These are phyloP conservation scores for Alternaria hordeiaustralica DNA, from an alignment of 2,329 filamentous ascomycete genomes.

Conservation along the genomic window DNA sequence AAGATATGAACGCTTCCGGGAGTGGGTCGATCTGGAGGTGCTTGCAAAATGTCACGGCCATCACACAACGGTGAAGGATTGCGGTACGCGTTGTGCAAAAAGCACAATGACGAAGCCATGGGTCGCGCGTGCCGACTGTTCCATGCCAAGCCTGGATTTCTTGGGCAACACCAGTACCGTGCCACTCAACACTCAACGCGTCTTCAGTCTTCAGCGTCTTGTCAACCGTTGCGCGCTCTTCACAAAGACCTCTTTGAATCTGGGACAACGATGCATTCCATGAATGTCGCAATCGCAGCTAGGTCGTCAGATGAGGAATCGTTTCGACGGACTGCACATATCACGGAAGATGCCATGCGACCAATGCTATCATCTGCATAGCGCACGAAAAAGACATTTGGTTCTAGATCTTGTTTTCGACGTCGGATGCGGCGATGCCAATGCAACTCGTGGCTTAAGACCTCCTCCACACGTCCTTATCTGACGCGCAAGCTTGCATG, in stretches of 20 bases:
- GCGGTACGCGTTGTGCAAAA: background rate
- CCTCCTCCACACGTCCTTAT: background rate
- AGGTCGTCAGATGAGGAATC: background rate
- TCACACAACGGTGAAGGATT: background rate
- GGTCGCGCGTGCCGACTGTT: background rate
- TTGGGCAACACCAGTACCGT: background rate
- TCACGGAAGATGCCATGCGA: background rate
- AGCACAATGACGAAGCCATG: slow-evolving; percentile 1
- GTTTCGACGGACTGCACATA: background rate
- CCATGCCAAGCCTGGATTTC: slow-evolving; percentile 4
- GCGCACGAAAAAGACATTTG: background rate
- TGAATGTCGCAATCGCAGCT: background rate
- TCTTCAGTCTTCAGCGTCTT: background rate
- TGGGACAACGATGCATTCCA: background rate
- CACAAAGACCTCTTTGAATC: background rate
- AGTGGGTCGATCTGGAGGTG: slow-evolving; percentile 5
- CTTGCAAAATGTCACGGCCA: background rate
- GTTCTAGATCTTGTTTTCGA: background rate
- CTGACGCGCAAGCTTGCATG: background rate
- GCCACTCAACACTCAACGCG: background rate
- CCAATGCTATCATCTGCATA: background rate
- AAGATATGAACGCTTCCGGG: background rate
- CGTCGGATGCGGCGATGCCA: background rate
- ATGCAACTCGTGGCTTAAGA: background rate
- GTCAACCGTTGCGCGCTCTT: background rate